Percentiles rank a stretch among this genome's conserved stretches.
These are phyloP conservation scores for Aspergillus sclerotiicarbonarius DNA, from an alignment of 495 filamentous ascomycete species.

Conservation along the genomic window DNA sequence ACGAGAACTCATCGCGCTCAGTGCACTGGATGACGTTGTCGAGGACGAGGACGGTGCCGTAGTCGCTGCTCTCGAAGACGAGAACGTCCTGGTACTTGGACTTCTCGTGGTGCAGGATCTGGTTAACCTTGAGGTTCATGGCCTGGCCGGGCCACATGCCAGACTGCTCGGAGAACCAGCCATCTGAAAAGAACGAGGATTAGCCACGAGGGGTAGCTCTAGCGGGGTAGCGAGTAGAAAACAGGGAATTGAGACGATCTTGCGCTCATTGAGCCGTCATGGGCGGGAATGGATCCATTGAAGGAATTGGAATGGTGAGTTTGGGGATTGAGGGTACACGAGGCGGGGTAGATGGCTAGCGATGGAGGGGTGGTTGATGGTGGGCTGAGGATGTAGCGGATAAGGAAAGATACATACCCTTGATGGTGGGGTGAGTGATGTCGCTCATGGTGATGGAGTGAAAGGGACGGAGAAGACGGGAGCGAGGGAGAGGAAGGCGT, in stretches of 20 bases:
- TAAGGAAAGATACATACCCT: slow-evolving; percentile 45
- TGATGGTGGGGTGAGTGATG: slow-evolving; percentile 58
- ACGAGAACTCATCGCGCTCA: slow-evolving; percentile 96
- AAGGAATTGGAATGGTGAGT: neutral
- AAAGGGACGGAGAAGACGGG: slow-evolving; percentile 15
- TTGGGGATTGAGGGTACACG: slow-evolving; percentile 1
- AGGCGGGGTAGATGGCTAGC: slow-evolving; percentile 25
- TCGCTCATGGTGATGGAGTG: slow-evolving; percentile 49
- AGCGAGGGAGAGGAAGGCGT: slow-evolving; percentile 19
- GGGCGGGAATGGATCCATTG: neutral
- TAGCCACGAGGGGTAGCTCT: slow-evolving; percentile 10
- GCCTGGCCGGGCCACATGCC: slow-evolving; percentile 99
- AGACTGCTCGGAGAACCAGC: slow-evolving; percentile 98
- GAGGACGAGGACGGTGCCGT: slow-evolving; percentile 94
- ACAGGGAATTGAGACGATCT: slow-evolving; percentile 4
- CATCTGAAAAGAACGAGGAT: slow-evolving; percentile 60
- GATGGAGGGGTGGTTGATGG: slow-evolving; percentile 20
- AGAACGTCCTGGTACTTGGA: slow-evolving; percentile 98
- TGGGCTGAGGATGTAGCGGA: neutral
- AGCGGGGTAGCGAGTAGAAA: neutral
- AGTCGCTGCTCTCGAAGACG: slow-evolving; percentile 94
- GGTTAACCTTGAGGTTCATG: slow-evolving; percentile 97
- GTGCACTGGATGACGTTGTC: slow-evolving; percentile 99
- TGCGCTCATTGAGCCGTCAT: neutral
- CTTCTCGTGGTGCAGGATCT: slow-evolving; percentile 98